A percentile compares a stretch with the other conserved stretches of the same genome.
Conservation (phyloP, 345 rosid genomes). For the Lepidium aucheri region DNA sequence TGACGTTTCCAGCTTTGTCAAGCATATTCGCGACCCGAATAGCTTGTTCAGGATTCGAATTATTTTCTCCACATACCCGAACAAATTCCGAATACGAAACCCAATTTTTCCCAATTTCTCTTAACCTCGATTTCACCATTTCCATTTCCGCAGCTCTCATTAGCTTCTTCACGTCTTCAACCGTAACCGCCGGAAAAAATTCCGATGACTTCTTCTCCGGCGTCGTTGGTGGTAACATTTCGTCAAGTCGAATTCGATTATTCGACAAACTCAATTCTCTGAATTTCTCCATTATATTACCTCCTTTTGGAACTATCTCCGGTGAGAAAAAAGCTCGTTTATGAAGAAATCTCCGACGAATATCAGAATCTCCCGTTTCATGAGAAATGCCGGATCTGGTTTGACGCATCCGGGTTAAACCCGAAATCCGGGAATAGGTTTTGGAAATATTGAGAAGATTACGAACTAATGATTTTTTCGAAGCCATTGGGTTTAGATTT, state of each 20-base stretch:
- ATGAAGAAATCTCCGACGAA: conserved; percentile 65
- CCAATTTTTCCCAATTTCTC: conserved; percentile 48
- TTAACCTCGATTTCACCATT: conserved; percentile 55
- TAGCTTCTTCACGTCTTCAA: conserved; percentile 71
- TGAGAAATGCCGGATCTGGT: conserved; percentile 32
- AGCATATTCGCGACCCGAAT: conserved; percentile 54
- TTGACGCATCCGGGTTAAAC: conserved; percentile 29
- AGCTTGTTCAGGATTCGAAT: conserved; percentile 56
- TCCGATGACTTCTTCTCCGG: conserved; percentile 13
- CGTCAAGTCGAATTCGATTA: conserved; percentile 56
- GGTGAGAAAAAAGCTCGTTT: conserved; percentile 39
- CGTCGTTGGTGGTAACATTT: conserved; percentile 33
- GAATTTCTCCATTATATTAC: conserved; percentile 46
- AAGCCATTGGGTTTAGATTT: conserved; percentile 49
- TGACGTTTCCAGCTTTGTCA: conserved; percentile 69
- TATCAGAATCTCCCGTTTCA: conserved; percentile 57
- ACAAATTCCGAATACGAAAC: conserved; percentile 59
- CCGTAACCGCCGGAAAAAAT: conserved; percentile 34
- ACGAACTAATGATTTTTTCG: conserved; percentile 58
- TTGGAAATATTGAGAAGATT: conserved; percentile 53
- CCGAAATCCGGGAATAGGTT: conserved; percentile 31
- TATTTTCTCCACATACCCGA: conserved; percentile 50
- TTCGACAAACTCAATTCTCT: conserved; percentile 38
- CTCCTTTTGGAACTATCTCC: conserved; percentile 34
- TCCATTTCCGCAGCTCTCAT: conserved; percentile 69